phyloP scores from a whole-genome alignment of 768 basidiomycete species.

The Panaeolus cyanescens region DNA sequence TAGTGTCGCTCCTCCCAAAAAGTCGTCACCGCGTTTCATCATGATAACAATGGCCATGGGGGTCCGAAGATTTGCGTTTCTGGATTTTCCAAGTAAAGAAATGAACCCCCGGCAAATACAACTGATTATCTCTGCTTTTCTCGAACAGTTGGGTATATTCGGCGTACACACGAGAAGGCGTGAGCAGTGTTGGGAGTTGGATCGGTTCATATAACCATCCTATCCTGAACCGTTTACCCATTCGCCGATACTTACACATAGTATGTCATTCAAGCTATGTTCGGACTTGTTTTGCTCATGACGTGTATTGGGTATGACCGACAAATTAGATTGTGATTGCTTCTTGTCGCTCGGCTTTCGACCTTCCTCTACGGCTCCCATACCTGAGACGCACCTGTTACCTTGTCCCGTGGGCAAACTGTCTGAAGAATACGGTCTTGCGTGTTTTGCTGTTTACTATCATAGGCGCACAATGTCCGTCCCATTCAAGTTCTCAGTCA shows the following conservation, averaged over 20 bases:
- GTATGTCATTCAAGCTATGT: not conserved
- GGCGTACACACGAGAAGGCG: not conserved
- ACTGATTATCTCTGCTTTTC: not conserved
- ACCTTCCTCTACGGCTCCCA: too few species aligned
- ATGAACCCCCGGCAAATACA: not conserved
- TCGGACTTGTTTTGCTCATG: too few species aligned
- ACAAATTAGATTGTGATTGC: too few species aligned
- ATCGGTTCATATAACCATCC: not conserved
- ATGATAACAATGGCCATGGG: not conserved
- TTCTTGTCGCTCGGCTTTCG: too few species aligned
- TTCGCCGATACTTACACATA: not conserved
- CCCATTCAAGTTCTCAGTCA: too few species aligned
- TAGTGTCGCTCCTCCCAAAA: not conserved
- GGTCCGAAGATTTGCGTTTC: slow-evolving; percentile 2
- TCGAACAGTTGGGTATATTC: not conserved
- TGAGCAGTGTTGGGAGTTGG: not conserved
- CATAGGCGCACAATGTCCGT: too few species aligned
- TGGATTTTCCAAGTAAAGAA: not conserved
- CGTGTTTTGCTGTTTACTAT: too few species aligned
- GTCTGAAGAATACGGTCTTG: too few species aligned
- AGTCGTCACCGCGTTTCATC: not conserved
- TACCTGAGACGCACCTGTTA: too few species aligned
- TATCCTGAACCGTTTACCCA: not conserved
- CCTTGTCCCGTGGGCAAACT: too few species aligned
- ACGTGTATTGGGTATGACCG: too few species aligned